Evolutionary conservation across 257 asterid species (phyloP).

Genomic region (Nicotiana obtusifolia): DNA sequence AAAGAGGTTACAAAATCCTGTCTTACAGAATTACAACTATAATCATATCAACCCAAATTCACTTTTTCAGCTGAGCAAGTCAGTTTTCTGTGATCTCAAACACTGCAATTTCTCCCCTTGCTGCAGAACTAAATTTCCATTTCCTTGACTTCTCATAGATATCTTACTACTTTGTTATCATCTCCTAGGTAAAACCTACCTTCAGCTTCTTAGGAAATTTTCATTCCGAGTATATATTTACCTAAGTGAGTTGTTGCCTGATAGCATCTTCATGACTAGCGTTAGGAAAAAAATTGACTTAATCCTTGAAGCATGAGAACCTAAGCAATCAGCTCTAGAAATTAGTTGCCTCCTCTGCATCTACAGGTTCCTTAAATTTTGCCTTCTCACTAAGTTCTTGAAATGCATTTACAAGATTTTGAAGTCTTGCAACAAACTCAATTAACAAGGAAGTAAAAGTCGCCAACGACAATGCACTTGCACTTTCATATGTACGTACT

Average conservation of each 20-base stretch:
- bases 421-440: conserved; percentile 92
- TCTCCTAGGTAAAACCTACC: not conserved
- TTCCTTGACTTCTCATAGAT: not conserved
- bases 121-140: not conserved
- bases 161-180: not conserved
- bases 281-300: not conserved
- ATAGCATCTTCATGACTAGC: not conserved
- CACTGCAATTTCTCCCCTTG: not conserved
- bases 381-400: conserved; percentile 73
- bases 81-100: not conserved
- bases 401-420: conserved; percentile 66
- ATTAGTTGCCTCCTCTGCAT: conserved; percentile 23
- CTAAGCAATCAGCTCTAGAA: conserved; percentile 34
- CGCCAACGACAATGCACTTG: conserved; percentile 71
- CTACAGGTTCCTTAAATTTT: conserved; percentile 48
- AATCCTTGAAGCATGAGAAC: conserved; percentile 23
- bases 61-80: not conserved
- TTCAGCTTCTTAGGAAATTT: not conserved
- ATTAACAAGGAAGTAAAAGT: conserved; percentile 76
- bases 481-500: conserved; percentile 81
- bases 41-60: not conserved
- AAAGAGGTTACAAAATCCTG: not conserved
- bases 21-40: not conserved
- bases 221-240: not conserved
- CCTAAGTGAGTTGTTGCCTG: not conserved